Base-by-base conservation (phyloP, 2,329 filamentous ascomycete species). In the Emydomyces testavorans region DNA sequence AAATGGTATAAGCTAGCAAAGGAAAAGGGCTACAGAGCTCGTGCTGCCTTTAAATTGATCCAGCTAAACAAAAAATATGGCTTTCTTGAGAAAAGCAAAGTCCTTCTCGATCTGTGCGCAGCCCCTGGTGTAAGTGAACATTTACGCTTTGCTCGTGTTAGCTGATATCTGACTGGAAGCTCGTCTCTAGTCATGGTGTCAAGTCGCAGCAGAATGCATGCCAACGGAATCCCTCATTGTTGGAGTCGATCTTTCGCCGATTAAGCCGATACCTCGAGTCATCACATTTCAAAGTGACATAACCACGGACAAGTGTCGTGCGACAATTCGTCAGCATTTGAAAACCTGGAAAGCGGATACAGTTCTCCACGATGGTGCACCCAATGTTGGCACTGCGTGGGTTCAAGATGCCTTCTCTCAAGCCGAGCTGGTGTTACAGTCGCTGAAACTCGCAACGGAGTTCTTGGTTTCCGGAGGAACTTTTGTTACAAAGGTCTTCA, bases 1-100 rank as follows among this genome's bases (percentile, higher is more conserved):
- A 95, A 96, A 70, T 96, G 89, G 86, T 98, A 96, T 71, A 90
- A 89, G 65, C 81, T 96, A 60, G 92, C 92, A 53, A 98, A 98
- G 69, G 92, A 98, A 67, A 96, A 95, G 69, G 92, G 92, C 53
- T 98, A 95, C 65, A 78, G 92, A 61, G 90, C 92, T 53, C 79
- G 92, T 76, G 89, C 92, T 58, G 89, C 92, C 49, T 96, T 96
- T 77, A 98, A 98, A 72, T 72, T 98, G 58, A 90, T 98, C 57
- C 90, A 98, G 67, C 73, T 98, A 60, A 98, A 98, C 73, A 95
- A 96, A 71, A 96, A 95, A 66, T 98, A 94, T 83, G 85, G 87
- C 57, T 98, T 98, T 68, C 74, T 98, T 58, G 88, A 96, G 68
- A 90, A 93, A 74, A 93, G 87, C 69, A 94, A 86, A 73, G 92